Percentiles rank a stretch among this genome's conserved stretches.
These are phyloP conservation scores for Pyrenula aspistea DNA, from an alignment of 495 filamentous ascomycete species.

Conservation along the genomic window DNA sequence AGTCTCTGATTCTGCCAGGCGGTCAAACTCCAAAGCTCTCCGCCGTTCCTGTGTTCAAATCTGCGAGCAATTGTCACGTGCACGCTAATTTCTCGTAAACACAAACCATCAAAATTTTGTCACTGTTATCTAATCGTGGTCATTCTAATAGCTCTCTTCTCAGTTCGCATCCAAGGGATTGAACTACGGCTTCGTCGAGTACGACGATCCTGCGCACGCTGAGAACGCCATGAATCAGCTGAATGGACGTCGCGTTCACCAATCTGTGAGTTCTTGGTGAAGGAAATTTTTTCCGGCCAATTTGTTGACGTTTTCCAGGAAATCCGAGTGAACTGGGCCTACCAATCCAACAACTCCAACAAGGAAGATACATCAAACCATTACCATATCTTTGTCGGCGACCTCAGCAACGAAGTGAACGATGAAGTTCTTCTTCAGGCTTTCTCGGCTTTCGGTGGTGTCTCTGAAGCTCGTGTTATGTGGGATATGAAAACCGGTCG, in stretches of 20 bases:
- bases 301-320: slow-evolving; percentile 45
- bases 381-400: slow-evolving; percentile 98
- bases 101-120: neutral
- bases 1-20: slow-evolving; percentile 21
- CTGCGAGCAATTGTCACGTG: neutral
- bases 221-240: slow-evolving; percentile 95
- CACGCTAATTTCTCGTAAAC: neutral
- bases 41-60: neutral
- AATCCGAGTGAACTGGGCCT: slow-evolving; percentile 99
- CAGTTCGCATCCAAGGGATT: slow-evolving; percentile 81
- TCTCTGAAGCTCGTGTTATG: slow-evolving; percentile 99
- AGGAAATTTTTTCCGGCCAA: neutral
- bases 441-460: slow-evolving; percentile 90
- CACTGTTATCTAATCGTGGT: neutral
- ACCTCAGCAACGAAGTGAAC: slow-evolving; percentile 97
- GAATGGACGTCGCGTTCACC: slow-evolving; percentile 89
- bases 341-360: slow-evolving; percentile 86
- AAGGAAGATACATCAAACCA: slow-evolving; percentile 98
- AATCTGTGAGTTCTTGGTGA: slow-evolving; percentile 53
- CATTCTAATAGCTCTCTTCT: neutral
- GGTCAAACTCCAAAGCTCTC: too few relatives aligned
- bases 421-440: slow-evolving; percentile 91
- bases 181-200: slow-evolving; percentile 99
- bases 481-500: slow-evolving; percentile 99
- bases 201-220: slow-evolving; percentile 91